phyloP scores from a whole-genome alignment of 306 rosid species.

The Begonia masoniana region DNA sequence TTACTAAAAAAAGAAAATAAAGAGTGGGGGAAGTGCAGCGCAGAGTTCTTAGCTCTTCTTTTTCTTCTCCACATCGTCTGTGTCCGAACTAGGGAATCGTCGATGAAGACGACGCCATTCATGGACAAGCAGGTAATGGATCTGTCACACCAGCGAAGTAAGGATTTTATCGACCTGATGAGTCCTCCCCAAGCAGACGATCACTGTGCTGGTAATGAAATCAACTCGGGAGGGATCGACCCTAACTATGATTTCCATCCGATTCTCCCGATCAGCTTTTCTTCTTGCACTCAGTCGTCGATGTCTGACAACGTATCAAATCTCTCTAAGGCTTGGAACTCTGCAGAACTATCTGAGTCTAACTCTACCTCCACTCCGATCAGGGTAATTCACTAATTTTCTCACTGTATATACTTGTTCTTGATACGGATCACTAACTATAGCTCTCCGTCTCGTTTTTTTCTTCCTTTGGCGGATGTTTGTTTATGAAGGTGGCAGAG shows the following conservation, averaged over 20 bases:
- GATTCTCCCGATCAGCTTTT: constrained; percentile 36
- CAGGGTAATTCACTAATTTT: constrained; percentile 23
- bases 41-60: neutral
- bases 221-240: constrained; percentile 39
- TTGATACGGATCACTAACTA: too few species aligned
- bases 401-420: too few species aligned
- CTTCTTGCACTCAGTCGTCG: constrained; percentile 18
- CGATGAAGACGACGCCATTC: constrained; percentile 67
- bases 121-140: constrained; percentile 95
- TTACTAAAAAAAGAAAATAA: neutral
- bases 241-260: constrained; percentile 89
- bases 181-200: constrained; percentile 24
- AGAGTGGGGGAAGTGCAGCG: neutral
- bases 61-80: neutral
- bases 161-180: constrained; percentile 56
- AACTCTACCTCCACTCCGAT: constrained; percentile 23
- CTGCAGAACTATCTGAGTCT: constrained; percentile 37
- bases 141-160: constrained; percentile 29
- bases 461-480: neutral
- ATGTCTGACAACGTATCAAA: constrained; percentile 32
- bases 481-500: neutral
- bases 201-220: constrained; percentile 21
- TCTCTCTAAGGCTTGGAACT: constrained; percentile 37
- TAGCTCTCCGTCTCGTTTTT: too few species aligned
- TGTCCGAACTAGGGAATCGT: constrained; percentile 4